A percentile compares a stretch with the other conserved stretches of the same genome.
phyloP scores from a whole-genome alignment of 768 basidiomycete species.

The Leucosporidium yakuticum region DNA sequence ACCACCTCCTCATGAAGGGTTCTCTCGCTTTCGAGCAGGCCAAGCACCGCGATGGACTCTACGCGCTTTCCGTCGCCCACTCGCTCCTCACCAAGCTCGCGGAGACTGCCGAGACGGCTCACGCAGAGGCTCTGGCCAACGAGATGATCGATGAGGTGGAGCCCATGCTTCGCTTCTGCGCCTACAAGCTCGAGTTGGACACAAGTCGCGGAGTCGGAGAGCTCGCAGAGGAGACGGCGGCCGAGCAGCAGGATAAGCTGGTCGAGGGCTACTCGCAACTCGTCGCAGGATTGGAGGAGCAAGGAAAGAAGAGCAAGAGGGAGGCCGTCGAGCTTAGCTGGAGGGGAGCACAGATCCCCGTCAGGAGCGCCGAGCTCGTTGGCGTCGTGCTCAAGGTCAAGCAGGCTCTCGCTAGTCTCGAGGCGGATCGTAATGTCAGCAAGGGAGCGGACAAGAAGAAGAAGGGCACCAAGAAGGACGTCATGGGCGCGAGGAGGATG shows the following conservation, averaged over 20 bases:
- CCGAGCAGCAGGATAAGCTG: conserved; percentile 55
- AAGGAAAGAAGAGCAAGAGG: conserved; percentile 37
- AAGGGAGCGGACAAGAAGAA: conserved; percentile 36
- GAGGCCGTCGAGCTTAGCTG: conserved; percentile 51
- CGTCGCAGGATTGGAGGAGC: conserved; percentile 45
- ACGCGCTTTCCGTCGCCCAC: conserved; percentile 72
- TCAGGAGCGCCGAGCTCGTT: conserved; percentile 85
- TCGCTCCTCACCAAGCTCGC: conserved; percentile 65
- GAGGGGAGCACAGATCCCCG: conserved; percentile 66
- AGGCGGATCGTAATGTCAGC: conserved; percentile 18
- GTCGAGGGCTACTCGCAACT: conserved; percentile 57
- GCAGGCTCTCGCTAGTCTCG: conserved; percentile 61
- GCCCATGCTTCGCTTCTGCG: conserved; percentile 85
- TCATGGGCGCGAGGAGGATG: conserved; percentile 56
- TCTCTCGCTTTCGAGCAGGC: conserved; percentile 70
- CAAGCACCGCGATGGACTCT: conserved; percentile 62
- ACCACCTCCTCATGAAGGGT: conserved; percentile 75
- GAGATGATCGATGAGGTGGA: conserved; percentile 79
- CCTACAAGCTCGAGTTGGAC: conserved; percentile 65
- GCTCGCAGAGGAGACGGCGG: conserved; percentile 52
- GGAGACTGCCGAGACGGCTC: conserved; percentile 52
- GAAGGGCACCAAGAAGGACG: conserved; percentile 43
- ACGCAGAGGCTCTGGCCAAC: conserved; percentile 76
- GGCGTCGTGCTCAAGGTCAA: conserved; percentile 77
- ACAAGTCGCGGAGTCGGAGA: conserved; percentile 60